Base-by-base conservation (phyloP, 139 green algal genomes). In the Mychonastes homosphaera region DNA sequence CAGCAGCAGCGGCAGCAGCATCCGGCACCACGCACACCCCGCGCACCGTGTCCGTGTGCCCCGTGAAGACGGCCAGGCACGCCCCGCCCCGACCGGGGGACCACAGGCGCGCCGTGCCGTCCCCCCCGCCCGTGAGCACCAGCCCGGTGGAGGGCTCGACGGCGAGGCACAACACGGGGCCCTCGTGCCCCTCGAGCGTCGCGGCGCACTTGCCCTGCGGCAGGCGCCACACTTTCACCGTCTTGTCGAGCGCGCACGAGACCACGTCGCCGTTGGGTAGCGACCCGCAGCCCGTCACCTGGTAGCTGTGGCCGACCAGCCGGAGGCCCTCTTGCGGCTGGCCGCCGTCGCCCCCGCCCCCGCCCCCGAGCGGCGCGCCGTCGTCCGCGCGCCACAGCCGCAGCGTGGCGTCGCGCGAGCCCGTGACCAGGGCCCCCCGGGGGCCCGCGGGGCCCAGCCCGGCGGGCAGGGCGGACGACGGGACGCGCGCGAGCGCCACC, bases 21-120 rank as follows among this genome's bases (percentile, higher is more conserved):
- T 10, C 16, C 13, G 7, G 21, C 16, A 21, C 6, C 44, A 38
- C 4, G 45, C 56, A 9, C 4, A 18, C 3, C 21, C 27, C 51
- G 26, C 32, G 75, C 40, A 95, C 87, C 1, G 83, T 87, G 65
- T 95, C 87, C 1, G 54, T 79, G 67, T 97, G 89, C 6, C 75
- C 90, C 23, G 39, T 63, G 52, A 90, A 72, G 13, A 76, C 83
- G 19, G 65, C 41, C 1, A 76, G 54, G 63, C 87, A 95, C 10
- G 58, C 44, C 23, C 53, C 34, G 28, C 57, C 28, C n/a, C n/a
- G n/a, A n/a, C n/a, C n/a, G n/a, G n/a, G n/a, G 36, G 62, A 8
- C 54, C 66, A 19, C 39, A 64, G 3, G 21, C 47, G 71, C 75
- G 89, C 71, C 21, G 70, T 85, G 35, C 53, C 71, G 72, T 95